Evolutionary conservation across 345 rosid genomes (phyloP), one percentile per base, ranked within the genome.

Genomic region (Rhizophora apiculata): DNA sequence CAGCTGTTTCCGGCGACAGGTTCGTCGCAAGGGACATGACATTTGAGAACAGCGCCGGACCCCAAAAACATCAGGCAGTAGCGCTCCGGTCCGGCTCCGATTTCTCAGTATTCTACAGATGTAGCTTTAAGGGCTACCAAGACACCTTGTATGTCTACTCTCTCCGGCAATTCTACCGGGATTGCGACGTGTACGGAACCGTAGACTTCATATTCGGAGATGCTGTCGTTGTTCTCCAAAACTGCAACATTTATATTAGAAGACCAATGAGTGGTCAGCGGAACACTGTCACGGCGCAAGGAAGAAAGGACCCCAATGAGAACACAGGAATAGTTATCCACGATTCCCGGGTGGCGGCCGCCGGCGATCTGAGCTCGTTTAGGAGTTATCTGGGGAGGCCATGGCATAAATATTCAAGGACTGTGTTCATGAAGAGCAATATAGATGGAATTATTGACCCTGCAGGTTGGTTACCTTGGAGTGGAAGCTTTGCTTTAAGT

Each of bases 81-180:
- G 67, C 67, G 0, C 21, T 64, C 7, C 32, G 56, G 2, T 22
- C 34, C 2, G 26, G 56, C 67, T 64, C 67, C 6, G 67, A 64
- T 48, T 26, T 22, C 34, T 64, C 67, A 8, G 55, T 64, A 5
- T 64, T 64, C 26, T 64, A 64, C 56, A 53, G 6, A 13, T 64
- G 67, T 32, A 48, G 67, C 67, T 64, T 64, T 32, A 30, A 64
- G 27, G 67, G 67, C 21, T 64, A 64, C 55, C 67, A 64, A 64
- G 34, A 64, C 56, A 64, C 67, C 9, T 48, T 64, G 9, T 48
- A 48, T 9, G 68, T 29, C 11, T 6, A 48, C 9, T 49, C 43
- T 34, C 39, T 3, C 6, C 30, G 68, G 13, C 68, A 65, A 30
- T 65, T 65, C 37, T 65, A 51, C 24, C 6, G 27, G 10, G 39